Conservation (phyloP, 176 grass and related monocot genomes). For the Secale cereale region DNA sequence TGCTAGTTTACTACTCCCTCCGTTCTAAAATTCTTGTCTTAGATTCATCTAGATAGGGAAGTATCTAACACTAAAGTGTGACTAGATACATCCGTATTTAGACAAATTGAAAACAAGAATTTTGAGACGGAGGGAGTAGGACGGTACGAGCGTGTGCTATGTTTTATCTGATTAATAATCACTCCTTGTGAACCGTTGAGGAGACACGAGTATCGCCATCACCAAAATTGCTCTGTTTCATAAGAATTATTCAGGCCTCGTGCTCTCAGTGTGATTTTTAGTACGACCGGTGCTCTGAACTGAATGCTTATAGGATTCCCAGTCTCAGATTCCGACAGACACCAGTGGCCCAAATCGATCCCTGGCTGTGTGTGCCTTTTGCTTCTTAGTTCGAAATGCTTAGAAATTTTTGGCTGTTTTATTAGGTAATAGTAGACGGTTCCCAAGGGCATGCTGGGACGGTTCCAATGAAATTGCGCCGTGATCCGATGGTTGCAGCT, state of each 20-base stretch:
- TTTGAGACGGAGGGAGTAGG: too few relatives aligned
- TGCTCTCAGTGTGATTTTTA: not conserved
- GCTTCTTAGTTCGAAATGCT: not conserved
- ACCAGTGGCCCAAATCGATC: not conserved
- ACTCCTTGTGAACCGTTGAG: not conserved
- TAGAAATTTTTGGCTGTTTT: not conserved
- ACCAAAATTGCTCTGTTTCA: not conserved
- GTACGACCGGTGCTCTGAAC: not conserved
- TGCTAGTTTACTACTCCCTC: not conserved
- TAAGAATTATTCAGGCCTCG: not conserved
- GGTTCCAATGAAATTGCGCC: constrained; percentile 93
- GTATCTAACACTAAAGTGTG: too few relatives aligned
- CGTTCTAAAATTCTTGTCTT: too few relatives aligned
- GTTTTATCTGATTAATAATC: not conserved
- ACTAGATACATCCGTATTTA: too few relatives aligned
- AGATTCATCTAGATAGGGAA: too few relatives aligned
- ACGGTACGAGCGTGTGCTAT: not conserved
- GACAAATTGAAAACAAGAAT: too few relatives aligned
- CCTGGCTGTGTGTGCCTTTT: not conserved
- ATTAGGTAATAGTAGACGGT: constrained; percentile 80
- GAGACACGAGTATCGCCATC: not conserved
- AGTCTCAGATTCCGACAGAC: not conserved
- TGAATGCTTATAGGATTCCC: not conserved
- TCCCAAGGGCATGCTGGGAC: constrained; percentile 92
- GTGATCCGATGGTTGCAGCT: constrained; percentile 90